A percentile compares a stretch with the other conserved stretches of the same genome.
phyloP scores from a whole-genome alignment of 2,329 filamentous ascomycete species.

The Aspergillus persii region DNA sequence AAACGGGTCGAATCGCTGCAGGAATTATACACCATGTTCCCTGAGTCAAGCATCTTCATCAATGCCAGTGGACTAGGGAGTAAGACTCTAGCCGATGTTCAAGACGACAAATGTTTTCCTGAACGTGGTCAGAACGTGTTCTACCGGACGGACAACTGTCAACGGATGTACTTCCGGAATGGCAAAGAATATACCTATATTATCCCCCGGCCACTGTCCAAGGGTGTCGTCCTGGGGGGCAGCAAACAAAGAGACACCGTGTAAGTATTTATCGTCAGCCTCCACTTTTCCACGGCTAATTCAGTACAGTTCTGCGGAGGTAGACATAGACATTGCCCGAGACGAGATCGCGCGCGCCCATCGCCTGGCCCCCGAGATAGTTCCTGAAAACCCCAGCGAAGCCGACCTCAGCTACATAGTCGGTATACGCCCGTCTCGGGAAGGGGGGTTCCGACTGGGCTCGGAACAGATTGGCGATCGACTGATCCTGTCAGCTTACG shows the following conservation, averaged over 20 bases:
- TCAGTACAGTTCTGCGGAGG: slow-evolving; percentile 29
- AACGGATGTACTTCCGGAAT: slow-evolving; percentile 36
- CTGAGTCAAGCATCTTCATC: slow-evolving; percentile 36
- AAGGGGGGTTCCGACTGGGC: slow-evolving; percentile 37
- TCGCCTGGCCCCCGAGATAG: slow-evolving; percentile 35
- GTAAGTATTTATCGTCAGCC: slow-evolving; percentile 18
- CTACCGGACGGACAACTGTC: slow-evolving; percentile 28
- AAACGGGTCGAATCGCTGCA: slow-evolving; percentile 32
- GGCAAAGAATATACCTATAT: slow-evolving; percentile 40
- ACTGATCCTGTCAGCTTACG: slow-evolving; percentile 35
- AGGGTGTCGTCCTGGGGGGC: slow-evolving; percentile 35
- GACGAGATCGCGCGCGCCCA: slow-evolving; percentile 41
- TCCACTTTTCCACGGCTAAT: background rate
- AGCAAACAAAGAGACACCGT: slow-evolving; percentile 34
- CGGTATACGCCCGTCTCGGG: slow-evolving; percentile 35
- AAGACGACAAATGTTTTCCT: slow-evolving; percentile 35
- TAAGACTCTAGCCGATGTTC: slow-evolving; percentile 33
- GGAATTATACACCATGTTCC: slow-evolving; percentile 35
- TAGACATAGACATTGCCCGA: slow-evolving; percentile 36
- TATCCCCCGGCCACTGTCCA: slow-evolving; percentile 35
- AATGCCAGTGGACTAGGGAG: slow-evolving; percentile 41
- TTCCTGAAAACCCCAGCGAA: slow-evolving; percentile 31
- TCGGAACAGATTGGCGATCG: slow-evolving; percentile 25
- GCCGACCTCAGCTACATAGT: slow-evolving; percentile 32
- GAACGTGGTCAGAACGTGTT: slow-evolving; percentile 41